Evolutionary conservation across 345 rosid species (phyloP).

Genomic region (Citrus mangshanensis): DNA sequence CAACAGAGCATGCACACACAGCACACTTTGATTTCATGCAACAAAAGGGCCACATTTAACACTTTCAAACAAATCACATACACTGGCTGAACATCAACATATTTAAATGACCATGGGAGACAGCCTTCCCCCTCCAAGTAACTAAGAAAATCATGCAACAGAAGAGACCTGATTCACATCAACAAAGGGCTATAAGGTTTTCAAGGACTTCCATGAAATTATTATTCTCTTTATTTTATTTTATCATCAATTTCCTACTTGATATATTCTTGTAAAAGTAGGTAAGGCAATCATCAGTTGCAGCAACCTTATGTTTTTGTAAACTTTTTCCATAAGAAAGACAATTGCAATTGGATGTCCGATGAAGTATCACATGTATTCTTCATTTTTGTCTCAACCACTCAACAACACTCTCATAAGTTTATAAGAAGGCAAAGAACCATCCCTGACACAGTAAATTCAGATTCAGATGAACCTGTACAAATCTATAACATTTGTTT

Average conservation of each 20-base stretch:
- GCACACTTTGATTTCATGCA: background rate
- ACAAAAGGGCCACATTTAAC: background rate
- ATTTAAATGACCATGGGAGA: background rate
- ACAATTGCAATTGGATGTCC: too few species aligned
- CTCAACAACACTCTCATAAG: background rate
- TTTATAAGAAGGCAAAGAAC: background rate
- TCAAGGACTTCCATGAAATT: background rate
- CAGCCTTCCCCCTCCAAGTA: background rate
- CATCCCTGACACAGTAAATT: background rate
- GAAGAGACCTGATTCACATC: background rate
- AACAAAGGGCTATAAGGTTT: background rate
- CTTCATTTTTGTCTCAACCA: background rate
- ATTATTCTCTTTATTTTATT: background rate
- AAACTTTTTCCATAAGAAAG: background rate
- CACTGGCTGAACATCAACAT: background rate
- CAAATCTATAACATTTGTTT: background rate
- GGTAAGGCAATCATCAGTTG: background rate
- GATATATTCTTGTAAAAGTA: background rate
- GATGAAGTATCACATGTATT: background rate
- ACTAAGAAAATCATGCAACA: background rate
- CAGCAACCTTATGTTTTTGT: background rate
- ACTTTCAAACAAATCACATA: background rate
- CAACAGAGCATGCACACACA: background rate
- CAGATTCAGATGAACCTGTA: background rate
- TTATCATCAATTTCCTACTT: background rate